These are phyloP conservation scores for Macrophomina phaseolina DNA, from an alignment of 2,329 filamentous ascomycete genomes.

Conservation along the genomic window DNA sequence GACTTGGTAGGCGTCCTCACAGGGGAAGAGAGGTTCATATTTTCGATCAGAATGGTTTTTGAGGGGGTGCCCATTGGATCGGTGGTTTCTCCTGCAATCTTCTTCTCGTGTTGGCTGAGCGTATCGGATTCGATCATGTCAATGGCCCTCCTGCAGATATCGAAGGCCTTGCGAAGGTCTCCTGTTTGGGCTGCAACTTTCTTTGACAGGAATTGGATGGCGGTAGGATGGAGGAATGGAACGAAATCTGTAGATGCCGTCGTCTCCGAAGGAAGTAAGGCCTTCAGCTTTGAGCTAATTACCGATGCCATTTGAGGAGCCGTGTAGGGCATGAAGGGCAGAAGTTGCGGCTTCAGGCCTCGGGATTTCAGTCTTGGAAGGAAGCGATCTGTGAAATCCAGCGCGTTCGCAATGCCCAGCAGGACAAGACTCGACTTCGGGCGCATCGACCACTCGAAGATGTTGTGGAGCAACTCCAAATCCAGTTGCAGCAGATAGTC, in stretches of 20 bases:
- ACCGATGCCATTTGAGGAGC: conserved; percentile 86
- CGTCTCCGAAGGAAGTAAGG: conserved; percentile 65
- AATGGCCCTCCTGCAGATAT: conserved; percentile 87
- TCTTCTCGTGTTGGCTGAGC: conserved; percentile 72
- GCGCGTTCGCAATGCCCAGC: conserved; percentile 92
- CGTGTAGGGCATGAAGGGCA: conserved; percentile 93
- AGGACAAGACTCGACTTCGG: conserved; percentile 79
- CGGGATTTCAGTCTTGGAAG: conserved; percentile 90
- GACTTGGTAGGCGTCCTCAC: conserved; percentile 49
- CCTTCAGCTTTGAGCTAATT: conserved; percentile 81
- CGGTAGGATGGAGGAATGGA: conserved; percentile 91
- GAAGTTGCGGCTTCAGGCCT: conserved; percentile 85
- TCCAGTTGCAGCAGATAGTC: conserved; percentile 91
- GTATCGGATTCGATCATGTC: conserved; percentile 89
- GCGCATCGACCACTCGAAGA: conserved; percentile 96
- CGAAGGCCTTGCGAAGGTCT: conserved; percentile 92
- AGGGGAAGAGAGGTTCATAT: conserved; percentile 73
- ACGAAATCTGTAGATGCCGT: conserved; percentile 63
- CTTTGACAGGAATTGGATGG: conserved; percentile 90
- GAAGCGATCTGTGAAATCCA: conserved; percentile 94
- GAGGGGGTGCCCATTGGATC: conserved; percentile 67
- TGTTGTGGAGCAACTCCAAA: conserved; percentile 82
- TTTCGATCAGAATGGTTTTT: conserved; percentile 80
- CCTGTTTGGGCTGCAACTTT: conserved; percentile 95
- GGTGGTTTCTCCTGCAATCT: conserved; percentile 58